Evolutionary conservation across 106 monocot genomes (phyloP), one percentile per base, ranked within the genome.

Genomic region (Allium sativum): DNA sequence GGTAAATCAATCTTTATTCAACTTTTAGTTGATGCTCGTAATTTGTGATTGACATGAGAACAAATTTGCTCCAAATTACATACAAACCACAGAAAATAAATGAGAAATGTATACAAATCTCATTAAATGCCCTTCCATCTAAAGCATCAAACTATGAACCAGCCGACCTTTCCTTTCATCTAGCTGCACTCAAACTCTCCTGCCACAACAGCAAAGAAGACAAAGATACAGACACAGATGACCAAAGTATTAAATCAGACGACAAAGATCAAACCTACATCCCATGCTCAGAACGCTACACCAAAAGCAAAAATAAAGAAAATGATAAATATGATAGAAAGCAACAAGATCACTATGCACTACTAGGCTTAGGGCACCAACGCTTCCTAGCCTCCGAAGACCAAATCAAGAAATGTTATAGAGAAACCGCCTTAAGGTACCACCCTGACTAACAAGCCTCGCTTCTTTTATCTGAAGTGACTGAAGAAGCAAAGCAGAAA

Each of bases 391-490:
- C 93, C 9, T 85, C 93, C 0, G 93, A 93, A 45, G 93, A 93
- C 52, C 93, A 93, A 52, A 93, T 93, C 41, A 22, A 76, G 18
- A 89, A 86, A 70, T 83, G 88, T 64, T 93, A 93, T 76, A 77
- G 93, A 14, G 93, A 93, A 55, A 78, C 89, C 59, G 93, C 93
- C 44, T 74, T 93, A 61, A 93, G 81, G 69, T 76, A 89, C 71
- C 93, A 93, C 65, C 93, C 89, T 56, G 93, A 93, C 65, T 89
- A 93, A 65, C 83, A 83, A 65, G 85, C 89, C 71, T 63, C 82
- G 15, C 62, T 89, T 56, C 64, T 93, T 64, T 76, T 93, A 16
- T 80, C 78, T 10, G 93, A 93, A 68, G 73, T 70, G 78, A 78
- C 88, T 21, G 83, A 81, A 47, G 88, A 75, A 11, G 74, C 72